Evolutionary conservation across 139 green algal species (phyloP).

Genomic region (Bryopsis sp.): DNA sequence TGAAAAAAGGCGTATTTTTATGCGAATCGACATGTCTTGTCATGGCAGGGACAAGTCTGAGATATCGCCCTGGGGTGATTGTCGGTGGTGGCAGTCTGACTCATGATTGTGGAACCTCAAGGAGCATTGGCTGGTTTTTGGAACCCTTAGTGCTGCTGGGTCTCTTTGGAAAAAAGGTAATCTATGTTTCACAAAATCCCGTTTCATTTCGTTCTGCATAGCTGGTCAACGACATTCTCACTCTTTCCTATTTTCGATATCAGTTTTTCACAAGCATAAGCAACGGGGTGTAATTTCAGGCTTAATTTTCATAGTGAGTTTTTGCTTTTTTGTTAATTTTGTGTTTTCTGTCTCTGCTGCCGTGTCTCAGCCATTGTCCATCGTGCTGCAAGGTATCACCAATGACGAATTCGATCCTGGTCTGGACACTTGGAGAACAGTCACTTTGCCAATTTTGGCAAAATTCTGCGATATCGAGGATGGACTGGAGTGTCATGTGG

Average conservation of each 20-base stretch:
- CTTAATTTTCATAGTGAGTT: not conserved
- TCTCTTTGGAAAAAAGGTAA: constrained; percentile 87
- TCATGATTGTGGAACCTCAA: constrained; percentile 79
- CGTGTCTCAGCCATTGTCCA: constrained; percentile 54
- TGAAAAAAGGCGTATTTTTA: not conserved
- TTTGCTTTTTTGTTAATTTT: not conserved
- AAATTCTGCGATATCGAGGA: constrained; percentile 43
- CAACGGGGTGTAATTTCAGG: not conserved
- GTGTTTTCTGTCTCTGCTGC: no score
- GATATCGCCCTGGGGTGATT: constrained; percentile 82
- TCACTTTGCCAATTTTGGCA: constrained; percentile 85
- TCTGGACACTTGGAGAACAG: constrained; percentile 80
- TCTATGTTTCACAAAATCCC: not conserved
- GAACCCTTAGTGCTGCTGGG: constrained; percentile 78
- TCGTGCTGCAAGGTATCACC: constrained; percentile 83
- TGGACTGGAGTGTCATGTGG: constrained; percentile 53
- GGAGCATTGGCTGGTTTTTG: constrained; percentile 88
- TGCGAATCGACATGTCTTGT: not conserved
- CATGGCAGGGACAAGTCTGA: constrained; percentile 68
- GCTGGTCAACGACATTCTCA: no score
- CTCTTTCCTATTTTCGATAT: no score
- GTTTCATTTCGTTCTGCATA: no score
- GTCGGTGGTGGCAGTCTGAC: constrained; percentile 48
- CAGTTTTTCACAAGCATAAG: not conserved
- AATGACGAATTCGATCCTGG: constrained; percentile 74